phyloP scores from a whole-genome alignment of 2,329 filamentous ascomycete species.

The Colletotrichum godetiae region DNA sequence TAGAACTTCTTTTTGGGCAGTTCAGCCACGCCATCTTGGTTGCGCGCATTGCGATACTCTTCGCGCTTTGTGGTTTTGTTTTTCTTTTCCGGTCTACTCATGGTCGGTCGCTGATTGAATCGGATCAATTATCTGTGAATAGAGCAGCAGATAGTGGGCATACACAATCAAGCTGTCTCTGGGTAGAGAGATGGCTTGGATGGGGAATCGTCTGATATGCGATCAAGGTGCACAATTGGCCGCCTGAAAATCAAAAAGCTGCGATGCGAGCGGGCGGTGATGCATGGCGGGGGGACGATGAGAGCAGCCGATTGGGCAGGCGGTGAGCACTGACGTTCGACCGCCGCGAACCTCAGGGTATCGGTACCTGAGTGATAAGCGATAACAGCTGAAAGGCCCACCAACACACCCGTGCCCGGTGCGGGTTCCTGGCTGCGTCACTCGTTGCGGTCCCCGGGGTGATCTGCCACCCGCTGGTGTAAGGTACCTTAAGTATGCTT shows the following conservation, averaged over 20 bases:
- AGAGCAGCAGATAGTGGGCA: background rate
- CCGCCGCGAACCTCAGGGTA: no score
- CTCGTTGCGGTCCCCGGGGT: background rate
- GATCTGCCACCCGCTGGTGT: background rate
- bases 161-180: background rate
- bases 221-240: background rate
- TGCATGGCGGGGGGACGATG: conserved; percentile 19
- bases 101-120: conserved; percentile 36
- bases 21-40: conserved; percentile 64
- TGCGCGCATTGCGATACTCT: conserved; percentile 69
- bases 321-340: conserved; percentile 21
- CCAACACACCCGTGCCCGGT: no score
- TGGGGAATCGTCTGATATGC: background rate
- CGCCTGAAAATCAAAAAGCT: conserved; percentile 22
- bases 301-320: conserved; percentile 22
- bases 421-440: background rate
- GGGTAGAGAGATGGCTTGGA: background rate
- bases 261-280: background rate
- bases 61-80: conserved; percentile 75
- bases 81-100: conserved; percentile 51
- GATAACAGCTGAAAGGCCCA: background rate
- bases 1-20: conserved; percentile 97
- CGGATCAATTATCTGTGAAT: background rate
- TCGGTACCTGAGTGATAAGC: no score
- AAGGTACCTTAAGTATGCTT: background rate